Conservation (phyloP, 2,329 filamentous ascomycete species). For the Epichloe scottii region DNA sequence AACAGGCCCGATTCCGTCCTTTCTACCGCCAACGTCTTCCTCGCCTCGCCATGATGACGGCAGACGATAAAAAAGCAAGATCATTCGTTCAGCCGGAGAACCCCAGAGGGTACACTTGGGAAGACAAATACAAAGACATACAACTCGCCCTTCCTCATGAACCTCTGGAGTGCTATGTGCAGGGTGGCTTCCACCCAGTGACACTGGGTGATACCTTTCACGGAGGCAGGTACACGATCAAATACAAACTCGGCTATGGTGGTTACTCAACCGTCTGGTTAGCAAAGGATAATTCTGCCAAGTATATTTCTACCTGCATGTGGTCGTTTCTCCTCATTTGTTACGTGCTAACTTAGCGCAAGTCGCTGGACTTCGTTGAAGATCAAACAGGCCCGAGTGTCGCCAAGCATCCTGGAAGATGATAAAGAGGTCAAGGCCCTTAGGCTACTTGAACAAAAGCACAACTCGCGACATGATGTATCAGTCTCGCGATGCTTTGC, state of each 20-base stretch:
- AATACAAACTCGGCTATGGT: slow-evolving; percentile 2
- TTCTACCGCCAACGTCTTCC: no score
- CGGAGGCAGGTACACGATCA: slow-evolving; percentile 4
- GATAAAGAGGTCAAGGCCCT: slow-evolving; percentile 3
- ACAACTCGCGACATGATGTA: not conserved
- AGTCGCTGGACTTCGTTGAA: slow-evolving; percentile 7
- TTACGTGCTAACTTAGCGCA: not conserved
- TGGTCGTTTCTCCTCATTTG: no score
- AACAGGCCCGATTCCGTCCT: no score
- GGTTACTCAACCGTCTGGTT: slow-evolving; percentile 7
- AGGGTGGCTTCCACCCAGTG: slow-evolving; percentile 4
- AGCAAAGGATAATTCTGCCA: not conserved
- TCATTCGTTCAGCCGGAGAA: not conserved
- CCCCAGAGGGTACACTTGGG: not conserved
- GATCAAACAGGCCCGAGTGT: slow-evolving; percentile 5
- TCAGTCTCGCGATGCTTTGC: not conserved
- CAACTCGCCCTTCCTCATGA: not conserved
- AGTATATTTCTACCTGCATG: not conserved
- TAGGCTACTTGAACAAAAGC: not conserved
- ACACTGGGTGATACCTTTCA: slow-evolving; percentile 3
- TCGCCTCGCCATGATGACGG: no score
- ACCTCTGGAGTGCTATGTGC: not conserved
- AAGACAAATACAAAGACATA: not conserved
- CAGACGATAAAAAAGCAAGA: no score
- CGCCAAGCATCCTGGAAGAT: not conserved